Percentiles rank a stretch among this genome's conserved stretches.
Conservation (phyloP, 768 basidiomycete genomes). For the Mycena pura region DNA sequence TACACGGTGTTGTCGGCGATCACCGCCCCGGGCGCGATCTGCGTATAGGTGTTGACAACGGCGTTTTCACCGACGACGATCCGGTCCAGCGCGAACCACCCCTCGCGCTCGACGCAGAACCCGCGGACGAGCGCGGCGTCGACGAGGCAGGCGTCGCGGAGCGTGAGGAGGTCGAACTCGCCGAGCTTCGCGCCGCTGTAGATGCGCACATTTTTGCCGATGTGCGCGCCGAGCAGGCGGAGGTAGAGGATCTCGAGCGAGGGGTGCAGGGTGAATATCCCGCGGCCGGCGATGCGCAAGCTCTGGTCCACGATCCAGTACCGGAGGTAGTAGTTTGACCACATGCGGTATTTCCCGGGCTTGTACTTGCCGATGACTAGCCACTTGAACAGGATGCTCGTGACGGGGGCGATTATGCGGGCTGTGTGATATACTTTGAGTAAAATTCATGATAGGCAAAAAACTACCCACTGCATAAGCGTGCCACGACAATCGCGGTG, state of each 20-base stretch:
- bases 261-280: slow-evolving; percentile 48
- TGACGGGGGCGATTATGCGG: slow-evolving; percentile 44
- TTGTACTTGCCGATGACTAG: no score
- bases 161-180: no score
- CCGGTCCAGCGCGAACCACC: slow-evolving; percentile 43
- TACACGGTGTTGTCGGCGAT: slow-evolving; percentile 46
- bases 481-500: slow-evolving; percentile 40
- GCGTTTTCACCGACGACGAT: slow-evolving; percentile 45
- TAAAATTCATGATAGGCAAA: background rate
- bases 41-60: slow-evolving; percentile 49
- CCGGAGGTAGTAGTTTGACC: no score
- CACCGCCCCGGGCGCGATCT: slow-evolving; percentile 45
- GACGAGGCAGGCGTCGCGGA: no score
- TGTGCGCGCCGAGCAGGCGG: slow-evolving; percentile 50
- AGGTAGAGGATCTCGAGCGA: slow-evolving; percentile 46
- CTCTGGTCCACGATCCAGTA: slow-evolving; percentile 4
- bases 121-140: no score
- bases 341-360: no score
- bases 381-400: slow-evolving; percentile 51
- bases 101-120: no score
- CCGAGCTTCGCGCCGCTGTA: slow-evolving; percentile 42
- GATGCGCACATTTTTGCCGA: slow-evolving; percentile 48
- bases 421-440: slow-evolving; percentile 10
- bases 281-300: slow-evolving; percentile 40
- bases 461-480: slow-evolving; percentile 22